These are phyloP conservation scores for Lactarius psammicola DNA, from an alignment of 768 basidiomycete genomes.

Conservation along the genomic window DNA sequence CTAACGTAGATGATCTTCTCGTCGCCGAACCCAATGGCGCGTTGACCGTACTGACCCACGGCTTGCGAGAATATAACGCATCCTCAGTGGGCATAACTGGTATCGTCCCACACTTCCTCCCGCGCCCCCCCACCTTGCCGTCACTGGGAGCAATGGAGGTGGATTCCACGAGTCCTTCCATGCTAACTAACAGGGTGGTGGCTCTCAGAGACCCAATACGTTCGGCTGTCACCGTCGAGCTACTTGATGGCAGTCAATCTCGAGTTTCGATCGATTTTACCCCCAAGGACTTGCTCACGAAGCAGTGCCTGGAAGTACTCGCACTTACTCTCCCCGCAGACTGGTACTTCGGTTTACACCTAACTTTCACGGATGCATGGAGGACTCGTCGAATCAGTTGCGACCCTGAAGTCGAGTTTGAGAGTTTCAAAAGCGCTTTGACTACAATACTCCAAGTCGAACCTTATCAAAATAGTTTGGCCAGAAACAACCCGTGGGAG, in stretches of 20 bases:
- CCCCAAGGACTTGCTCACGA: conserved; percentile 55
- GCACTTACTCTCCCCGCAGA: conserved; percentile 59
- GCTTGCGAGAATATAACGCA: conserved; percentile 41
- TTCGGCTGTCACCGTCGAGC: conserved; percentile 53
- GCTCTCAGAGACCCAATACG: conserved; percentile 48
- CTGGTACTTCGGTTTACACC: conserved; percentile 55
- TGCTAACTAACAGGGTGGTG: conserved; percentile 37
- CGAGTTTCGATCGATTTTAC: conserved; percentile 54
- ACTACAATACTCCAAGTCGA: conserved; percentile 45
- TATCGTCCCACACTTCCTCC: conserved; percentile 4
- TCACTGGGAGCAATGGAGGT: conserved; percentile 15
- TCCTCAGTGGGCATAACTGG: conserved; percentile 2
- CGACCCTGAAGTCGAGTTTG: conserved; percentile 52
- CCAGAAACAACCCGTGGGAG: conserved; percentile 44
- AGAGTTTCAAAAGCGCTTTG: conserved; percentile 54
- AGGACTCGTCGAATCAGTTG: conserved; percentile 44
- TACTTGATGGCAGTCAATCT: conserved; percentile 48
- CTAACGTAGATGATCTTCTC: conserved; percentile 65
- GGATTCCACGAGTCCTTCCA: conserved; percentile 14
- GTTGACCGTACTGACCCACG: conserved; percentile 63
- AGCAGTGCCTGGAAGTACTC: conserved; percentile 59
- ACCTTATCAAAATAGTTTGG: neutral
- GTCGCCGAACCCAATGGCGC: conserved; percentile 55
- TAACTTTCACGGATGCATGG: conserved; percentile 58
- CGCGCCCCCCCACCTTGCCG: neutral